Percentiles rank a stretch among this genome's conserved stretches.
Evolutionary conservation across 108 stramenopile species (phyloP).

Genomic region (Skeletonema costatum): DNA sequence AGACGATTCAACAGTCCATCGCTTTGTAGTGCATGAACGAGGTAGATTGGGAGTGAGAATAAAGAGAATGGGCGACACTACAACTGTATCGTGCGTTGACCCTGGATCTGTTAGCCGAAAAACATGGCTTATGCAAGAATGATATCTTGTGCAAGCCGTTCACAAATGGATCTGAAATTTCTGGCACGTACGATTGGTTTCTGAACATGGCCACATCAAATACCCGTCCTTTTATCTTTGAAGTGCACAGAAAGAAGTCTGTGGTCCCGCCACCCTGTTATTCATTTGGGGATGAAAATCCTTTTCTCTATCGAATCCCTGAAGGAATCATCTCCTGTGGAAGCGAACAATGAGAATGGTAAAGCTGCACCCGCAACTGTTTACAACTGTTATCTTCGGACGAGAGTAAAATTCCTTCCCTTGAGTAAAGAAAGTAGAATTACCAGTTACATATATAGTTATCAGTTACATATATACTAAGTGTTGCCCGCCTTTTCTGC

Average conservation of each 20-base stretch:
- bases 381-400: too few species aligned
- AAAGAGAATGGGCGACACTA: neutral
- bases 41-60: conserved; percentile 10
- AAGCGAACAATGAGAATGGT: neutral
- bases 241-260: conserved; percentile 12
- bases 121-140: conserved; percentile 17
- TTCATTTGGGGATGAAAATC: neutral
- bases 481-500: too few species aligned
- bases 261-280: neutral
- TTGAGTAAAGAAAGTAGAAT: too few species aligned
- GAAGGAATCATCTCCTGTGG: neutral
- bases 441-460: too few species aligned
- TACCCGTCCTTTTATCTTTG: conserved; percentile 21
- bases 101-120: conserved; percentile 9
- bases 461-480: too few species aligned
- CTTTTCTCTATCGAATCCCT: neutral
- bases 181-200: neutral
- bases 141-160: conserved; percentile 36
- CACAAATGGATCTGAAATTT: conserved; percentile 7
- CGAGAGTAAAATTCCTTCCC: too few species aligned
- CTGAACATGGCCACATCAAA: neutral
- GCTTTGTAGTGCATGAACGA: conserved; percentile 12
- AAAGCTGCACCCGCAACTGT: too few species aligned
- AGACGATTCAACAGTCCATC: conserved; percentile 8
- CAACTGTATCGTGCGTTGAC: neutral